Evolutionary conservation across 345 rosid genomes (phyloP).

Genomic region (Reutealis trisperma): DNA sequence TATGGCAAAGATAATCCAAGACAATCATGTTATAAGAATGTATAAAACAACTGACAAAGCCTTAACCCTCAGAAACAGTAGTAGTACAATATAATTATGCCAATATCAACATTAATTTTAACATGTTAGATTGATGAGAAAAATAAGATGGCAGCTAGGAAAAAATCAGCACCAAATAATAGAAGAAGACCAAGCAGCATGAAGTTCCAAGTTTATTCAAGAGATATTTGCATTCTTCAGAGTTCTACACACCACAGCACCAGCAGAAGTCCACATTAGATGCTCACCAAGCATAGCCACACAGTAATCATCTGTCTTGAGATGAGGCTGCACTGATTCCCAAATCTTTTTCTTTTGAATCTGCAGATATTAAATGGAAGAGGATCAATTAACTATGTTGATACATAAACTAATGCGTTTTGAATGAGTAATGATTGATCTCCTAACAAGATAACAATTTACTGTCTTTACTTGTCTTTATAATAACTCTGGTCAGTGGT

Average conservation of each 20-base stretch:
- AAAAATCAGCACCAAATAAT: background rate
- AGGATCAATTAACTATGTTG: background rate
- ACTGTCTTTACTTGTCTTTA: background rate
- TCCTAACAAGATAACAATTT: background rate
- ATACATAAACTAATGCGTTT: background rate
- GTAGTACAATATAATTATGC: background rate
- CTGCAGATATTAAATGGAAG: conserved; percentile 33
- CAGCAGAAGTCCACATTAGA: conserved; percentile 69
- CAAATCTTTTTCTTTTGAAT: conserved; percentile 90
- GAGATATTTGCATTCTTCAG: conserved; percentile 72
- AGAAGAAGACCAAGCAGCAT: background rate
- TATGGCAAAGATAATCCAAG: too few relatives aligned
- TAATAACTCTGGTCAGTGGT: background rate
- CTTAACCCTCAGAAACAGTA: background rate
- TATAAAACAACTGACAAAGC: background rate
- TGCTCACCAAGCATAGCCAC: conserved; percentile 57
- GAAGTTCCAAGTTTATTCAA: conserved; percentile 27
- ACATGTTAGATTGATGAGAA: background rate
- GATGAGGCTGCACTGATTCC: conserved; percentile 85
- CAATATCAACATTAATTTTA: background rate
- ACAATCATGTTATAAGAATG: too few relatives aligned
- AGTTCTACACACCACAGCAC: conserved; percentile 54
- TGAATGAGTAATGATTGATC: background rate
- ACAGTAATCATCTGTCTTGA: conserved; percentile 67
- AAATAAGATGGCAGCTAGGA: background rate